phyloP scores from a whole-genome alignment of 176 grass and related monocot genomes.

The Dactylis glomerata region DNA sequence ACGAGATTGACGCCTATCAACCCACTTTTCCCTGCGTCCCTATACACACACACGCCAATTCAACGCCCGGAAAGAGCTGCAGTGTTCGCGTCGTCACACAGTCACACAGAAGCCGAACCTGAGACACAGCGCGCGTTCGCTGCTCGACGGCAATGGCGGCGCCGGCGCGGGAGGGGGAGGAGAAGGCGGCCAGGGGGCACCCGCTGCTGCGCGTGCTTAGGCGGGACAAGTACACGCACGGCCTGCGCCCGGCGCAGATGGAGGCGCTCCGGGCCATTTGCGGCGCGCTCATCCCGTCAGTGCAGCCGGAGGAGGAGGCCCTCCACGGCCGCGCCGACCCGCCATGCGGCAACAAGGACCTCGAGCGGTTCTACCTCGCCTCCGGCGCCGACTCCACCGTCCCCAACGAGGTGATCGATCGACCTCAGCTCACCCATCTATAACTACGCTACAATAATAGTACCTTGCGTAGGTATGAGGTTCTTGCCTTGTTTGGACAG shows the following conservation, averaged over 20 bases:
- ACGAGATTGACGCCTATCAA: neutral
- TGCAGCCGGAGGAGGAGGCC: constrained; percentile 33
- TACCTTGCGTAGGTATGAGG: neutral
- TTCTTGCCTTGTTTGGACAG: neutral
- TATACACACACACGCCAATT: neutral
- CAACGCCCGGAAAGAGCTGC: neutral
- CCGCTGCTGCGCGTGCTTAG: constrained; percentile 42
- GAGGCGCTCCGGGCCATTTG: constrained; percentile 65
- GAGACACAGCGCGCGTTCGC: neutral
- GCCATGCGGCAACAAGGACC: constrained; percentile 15
- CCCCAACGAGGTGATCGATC: constrained; percentile 52
- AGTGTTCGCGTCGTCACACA: neutral
- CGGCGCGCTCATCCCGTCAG: constrained; percentile 57
- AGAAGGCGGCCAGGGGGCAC: constrained; percentile 31
- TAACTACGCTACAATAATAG: neutral
- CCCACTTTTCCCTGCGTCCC: neutral
- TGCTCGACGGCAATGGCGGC: neutral
- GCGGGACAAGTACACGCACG: constrained; percentile 56
- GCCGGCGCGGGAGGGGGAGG: neutral
- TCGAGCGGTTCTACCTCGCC: constrained; percentile 59
- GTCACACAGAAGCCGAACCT: neutral
- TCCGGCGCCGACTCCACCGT: constrained; percentile 52
- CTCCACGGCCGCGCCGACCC: constrained; percentile 23
- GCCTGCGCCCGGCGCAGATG: constrained; percentile 54
- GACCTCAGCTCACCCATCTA: neutral